Evolutionary conservation across 495 filamentous ascomycete genomes (phyloP).

Genomic region (Aspergillus affinis): DNA sequence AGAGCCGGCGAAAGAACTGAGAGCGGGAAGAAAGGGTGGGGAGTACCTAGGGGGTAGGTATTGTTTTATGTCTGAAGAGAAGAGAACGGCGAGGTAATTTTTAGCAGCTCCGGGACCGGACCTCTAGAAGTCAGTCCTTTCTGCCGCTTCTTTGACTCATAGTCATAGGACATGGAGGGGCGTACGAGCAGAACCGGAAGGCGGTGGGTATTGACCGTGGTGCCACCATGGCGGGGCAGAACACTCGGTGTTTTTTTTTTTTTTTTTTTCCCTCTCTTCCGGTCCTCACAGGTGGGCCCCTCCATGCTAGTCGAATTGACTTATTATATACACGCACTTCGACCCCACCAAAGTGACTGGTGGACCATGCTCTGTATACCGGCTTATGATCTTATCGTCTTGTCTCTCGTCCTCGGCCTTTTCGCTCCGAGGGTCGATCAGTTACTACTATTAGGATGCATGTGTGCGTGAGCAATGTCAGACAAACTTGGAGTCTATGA

Average conservation of each 20-base stretch:
- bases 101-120: background rate
- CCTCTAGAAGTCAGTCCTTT: background rate
- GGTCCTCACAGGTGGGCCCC: background rate
- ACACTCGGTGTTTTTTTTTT: background rate
- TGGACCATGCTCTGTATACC: too few species aligned
- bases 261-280: background rate
- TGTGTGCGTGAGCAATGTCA: background rate
- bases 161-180: background rate
- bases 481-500: too few species aligned
- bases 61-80: constrained; percentile 3
- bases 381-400: too few species aligned
- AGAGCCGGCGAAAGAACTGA: too few species aligned
- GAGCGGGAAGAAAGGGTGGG: background rate
- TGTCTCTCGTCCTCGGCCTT: too few species aligned
- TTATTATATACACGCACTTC: background rate
- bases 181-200: background rate
- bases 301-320: too few species aligned
- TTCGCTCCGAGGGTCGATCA: too few species aligned
- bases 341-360: too few species aligned
- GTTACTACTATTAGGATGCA: too few species aligned
- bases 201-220: background rate
- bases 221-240: background rate
- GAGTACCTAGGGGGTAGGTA: background rate
- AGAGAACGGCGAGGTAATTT: background rate
- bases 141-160: background rate